Percentiles rank a stretch among this genome's conserved stretches.
Evolutionary conservation across 2,329 filamentous ascomycete genomes (phyloP).

Genomic region (Penicillium frequentans): DNA sequence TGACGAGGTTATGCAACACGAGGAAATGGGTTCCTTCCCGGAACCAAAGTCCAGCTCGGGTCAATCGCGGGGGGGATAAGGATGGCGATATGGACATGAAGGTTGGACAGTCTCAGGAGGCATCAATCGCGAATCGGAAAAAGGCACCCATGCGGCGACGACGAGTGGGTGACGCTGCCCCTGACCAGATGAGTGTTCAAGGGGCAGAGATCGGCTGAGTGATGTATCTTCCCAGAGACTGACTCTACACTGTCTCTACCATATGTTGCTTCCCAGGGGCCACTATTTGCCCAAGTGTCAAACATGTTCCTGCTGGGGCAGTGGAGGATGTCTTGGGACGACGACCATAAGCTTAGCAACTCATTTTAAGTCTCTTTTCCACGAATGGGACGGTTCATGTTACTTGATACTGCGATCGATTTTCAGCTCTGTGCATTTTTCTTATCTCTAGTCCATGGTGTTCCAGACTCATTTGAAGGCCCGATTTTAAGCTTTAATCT

Average conservation of each 20-base stretch:
- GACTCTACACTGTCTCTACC: too few relatives aligned
- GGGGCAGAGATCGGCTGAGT: conserved; percentile 18
- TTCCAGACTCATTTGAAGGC: neutral
- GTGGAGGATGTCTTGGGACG: neutral
- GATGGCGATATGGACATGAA: conserved; percentile 44
- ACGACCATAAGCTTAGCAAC: neutral
- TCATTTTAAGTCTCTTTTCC: neutral
- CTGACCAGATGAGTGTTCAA: conserved; percentile 37
- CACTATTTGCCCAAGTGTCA: too few relatives aligned
- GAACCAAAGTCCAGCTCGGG: conserved; percentile 18
- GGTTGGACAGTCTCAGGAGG: conserved; percentile 33
- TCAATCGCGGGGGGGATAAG: conserved; percentile 24
- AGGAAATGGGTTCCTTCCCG: conserved; percentile 32
- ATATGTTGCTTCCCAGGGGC: too few relatives aligned
- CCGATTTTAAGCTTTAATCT: neutral
- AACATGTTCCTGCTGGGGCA: neutral
- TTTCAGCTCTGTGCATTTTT: neutral
- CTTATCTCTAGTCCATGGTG: neutral
- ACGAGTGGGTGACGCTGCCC: conserved; percentile 21
- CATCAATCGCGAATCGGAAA: conserved; percentile 42
- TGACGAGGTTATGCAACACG: conserved; percentile 63
- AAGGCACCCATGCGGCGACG: conserved; percentile 46
- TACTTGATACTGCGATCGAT: neutral
- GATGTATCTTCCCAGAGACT: neutral
- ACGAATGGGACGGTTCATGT: neutral